A percentile compares a stretch with the other conserved stretches of the same genome.
Conservation (phyloP, 2,329 filamentous ascomycete species). For the Pochonia chlamydosporia region DNA sequence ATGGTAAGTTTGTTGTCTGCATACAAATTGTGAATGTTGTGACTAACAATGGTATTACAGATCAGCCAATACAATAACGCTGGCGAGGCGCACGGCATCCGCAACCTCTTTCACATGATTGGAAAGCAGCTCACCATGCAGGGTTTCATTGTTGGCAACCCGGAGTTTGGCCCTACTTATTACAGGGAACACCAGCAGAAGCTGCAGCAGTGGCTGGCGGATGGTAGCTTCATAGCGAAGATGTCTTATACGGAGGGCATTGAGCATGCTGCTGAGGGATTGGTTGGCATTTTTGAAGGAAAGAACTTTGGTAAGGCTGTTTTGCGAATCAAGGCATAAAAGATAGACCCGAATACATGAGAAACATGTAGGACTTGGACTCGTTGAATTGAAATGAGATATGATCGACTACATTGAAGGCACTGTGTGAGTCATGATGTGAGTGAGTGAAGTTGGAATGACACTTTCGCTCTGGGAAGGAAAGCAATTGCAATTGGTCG, state of each 20-base stretch:
- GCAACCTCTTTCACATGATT: constrained; percentile 60
- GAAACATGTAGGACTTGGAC: no score
- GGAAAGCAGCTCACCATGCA: constrained; percentile 63
- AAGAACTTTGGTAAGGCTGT: constrained; percentile 86
- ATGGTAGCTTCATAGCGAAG: constrained; percentile 69
- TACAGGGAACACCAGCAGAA: constrained; percentile 67
- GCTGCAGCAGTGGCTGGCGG: constrained; percentile 68
- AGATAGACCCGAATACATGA: no score
- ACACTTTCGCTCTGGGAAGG: no score
- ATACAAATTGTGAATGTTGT: no score
- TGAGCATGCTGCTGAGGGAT: constrained; percentile 68
- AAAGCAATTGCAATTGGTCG: no score
- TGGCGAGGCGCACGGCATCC: constrained; percentile 50
- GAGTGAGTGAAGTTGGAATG: no score
- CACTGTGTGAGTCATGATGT: no score
- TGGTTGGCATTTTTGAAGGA: constrained; percentile 69
- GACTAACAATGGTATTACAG: constrained; percentile 3
- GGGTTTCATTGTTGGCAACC: constrained; percentile 69
- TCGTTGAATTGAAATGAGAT: no score
- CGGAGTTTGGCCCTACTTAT: constrained; percentile 62
- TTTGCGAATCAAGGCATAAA: constrained; percentile 29
- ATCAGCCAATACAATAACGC: constrained; percentile 70
- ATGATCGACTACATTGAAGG: no score
- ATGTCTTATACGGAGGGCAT: constrained; percentile 67
- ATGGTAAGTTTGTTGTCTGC: constrained; percentile 50